A percentile compares a stretch with the other conserved stretches of the same genome.
phyloP scores from a whole-genome alignment of 140 eudicot genomes.

The Anethum foeniculum region DNA sequence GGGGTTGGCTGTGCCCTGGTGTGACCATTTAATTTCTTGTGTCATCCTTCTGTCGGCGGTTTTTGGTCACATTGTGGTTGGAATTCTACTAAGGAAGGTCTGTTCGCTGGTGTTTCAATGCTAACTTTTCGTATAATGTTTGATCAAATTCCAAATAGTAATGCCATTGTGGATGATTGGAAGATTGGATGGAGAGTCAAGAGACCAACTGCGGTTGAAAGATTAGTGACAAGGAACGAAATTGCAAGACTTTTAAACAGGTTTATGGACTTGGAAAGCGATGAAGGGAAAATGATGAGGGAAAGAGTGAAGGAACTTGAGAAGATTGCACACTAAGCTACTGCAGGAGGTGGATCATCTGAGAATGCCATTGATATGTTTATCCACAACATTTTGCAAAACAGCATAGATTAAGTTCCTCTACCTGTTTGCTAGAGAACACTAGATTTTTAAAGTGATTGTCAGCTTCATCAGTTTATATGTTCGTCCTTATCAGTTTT shows the following conservation, averaged over 20 bases:
- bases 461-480: not conserved
- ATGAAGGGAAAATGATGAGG: constrained; percentile 40
- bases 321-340: constrained; percentile 32
- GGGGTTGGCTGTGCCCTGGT: constrained; percentile 63
- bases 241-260: constrained; percentile 25
- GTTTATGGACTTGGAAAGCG: constrained; percentile 48
- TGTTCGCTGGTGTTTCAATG: too few relatives aligned
- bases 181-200: constrained; percentile 45
- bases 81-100: constrained; percentile 69
- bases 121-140: constrained; percentile 42
- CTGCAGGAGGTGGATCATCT: constrained; percentile 37
- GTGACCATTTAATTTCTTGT: constrained; percentile 66
- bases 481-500: too few relatives aligned
- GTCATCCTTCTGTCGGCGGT: constrained; percentile 57
- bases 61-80: constrained; percentile 92
- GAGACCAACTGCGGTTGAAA: constrained; percentile 14
- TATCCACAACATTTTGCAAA: constrained; percentile 23
- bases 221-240: constrained; percentile 36
- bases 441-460: too few relatives aligned
- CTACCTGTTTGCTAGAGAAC: not conserved
- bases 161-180: constrained; percentile 67
- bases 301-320: constrained; percentile 29
- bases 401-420: not conserved
- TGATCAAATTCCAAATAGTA: constrained; percentile 58
- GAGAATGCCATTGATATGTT: constrained; percentile 32